These are phyloP conservation scores for Silene latifolia DNA, from an alignment of 148 eudicot species.

Conservation along the genomic window DNA sequence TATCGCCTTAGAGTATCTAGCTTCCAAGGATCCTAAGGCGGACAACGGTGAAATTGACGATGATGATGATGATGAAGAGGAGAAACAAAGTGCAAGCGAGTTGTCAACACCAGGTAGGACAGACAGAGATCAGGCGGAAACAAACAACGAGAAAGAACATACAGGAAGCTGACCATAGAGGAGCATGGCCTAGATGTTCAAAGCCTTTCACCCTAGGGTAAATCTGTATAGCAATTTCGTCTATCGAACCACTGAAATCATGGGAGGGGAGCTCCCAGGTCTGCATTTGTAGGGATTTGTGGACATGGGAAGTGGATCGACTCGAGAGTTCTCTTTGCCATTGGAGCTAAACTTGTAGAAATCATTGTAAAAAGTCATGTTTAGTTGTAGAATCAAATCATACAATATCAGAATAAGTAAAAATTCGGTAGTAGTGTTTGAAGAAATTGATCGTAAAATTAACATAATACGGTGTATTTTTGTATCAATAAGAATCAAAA, in stretches of 20 bases:
- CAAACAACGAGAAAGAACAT: not conserved
- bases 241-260: not conserved
- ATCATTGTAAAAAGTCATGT: not conserved
- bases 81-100: conserved; percentile 10
- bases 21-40: conserved; percentile 19
- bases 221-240: not conserved
- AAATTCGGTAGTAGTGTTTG: too few relatives aligned
- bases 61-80: conserved; percentile 11
- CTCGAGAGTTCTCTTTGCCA: not conserved
- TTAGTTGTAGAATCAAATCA: too few relatives aligned
- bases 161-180: conserved; percentile 5
- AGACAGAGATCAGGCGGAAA: not conserved
- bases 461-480: too few relatives aligned
- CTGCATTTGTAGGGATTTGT: not conserved
- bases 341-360: not conserved
- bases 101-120: not conserved
- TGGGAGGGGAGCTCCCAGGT: not conserved
- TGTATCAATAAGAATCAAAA: too few relatives aligned
- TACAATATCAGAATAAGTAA: too few relatives aligned
- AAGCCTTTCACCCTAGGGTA: too few relatives aligned
- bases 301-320: not conserved
- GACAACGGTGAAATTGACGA: conserved; percentile 20
- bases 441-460: too few relatives aligned
- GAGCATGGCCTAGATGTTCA: conserved; percentile 4
- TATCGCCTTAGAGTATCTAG: conserved; percentile 57